Conservation (phyloP, 2,329 filamentous ascomycete genomes). For the Penicillium italicum region DNA sequence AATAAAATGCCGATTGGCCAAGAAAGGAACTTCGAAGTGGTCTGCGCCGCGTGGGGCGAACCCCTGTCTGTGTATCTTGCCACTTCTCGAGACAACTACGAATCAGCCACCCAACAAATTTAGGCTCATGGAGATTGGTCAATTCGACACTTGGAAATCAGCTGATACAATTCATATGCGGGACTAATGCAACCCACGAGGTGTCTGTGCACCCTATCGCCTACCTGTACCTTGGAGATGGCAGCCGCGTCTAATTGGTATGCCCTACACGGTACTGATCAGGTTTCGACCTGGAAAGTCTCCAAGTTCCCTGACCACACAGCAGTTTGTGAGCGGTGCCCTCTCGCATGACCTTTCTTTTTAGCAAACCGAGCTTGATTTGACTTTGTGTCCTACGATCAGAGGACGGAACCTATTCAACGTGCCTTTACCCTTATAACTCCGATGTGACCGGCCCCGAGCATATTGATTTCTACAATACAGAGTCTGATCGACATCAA, state of each 20-base stretch:
- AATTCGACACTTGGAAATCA: constrained; percentile 14
- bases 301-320: neutral
- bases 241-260: constrained; percentile 9
- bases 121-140: neutral
- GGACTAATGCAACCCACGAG: constrained; percentile 20
- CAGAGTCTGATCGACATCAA: neutral
- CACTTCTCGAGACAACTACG: neutral
- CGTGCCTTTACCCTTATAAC: neutral
- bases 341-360: neutral
- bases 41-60: neutral
- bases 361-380: neutral
- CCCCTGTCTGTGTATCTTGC: neutral
- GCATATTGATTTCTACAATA: neutral
- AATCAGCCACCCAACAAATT: neutral
- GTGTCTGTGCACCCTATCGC: constrained; percentile 10
- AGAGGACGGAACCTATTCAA: neutral
- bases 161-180: constrained; percentile 22
- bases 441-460: neutral
- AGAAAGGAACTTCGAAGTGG: neutral
- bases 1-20: neutral
- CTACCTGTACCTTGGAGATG: neutral
- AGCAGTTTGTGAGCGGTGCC: neutral
- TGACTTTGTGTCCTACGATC: neutral
- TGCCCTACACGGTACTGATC: neutral
- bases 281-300: neutral